Conservation (phyloP, 2,329 filamentous ascomycete species). For the Didymella segeticola region DNA sequence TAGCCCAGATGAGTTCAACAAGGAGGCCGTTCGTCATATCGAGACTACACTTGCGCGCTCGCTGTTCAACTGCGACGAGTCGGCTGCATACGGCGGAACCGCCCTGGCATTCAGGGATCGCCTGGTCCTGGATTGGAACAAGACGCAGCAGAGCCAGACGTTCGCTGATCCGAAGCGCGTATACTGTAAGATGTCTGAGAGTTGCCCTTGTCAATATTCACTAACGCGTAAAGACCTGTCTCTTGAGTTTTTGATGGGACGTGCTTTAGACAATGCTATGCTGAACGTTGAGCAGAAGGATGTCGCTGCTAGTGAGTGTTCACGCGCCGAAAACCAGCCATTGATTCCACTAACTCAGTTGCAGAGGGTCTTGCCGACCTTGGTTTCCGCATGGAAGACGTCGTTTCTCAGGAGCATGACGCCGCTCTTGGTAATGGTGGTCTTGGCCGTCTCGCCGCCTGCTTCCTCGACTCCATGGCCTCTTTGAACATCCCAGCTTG, state of each 20-base stretch:
- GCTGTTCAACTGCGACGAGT: constrained; percentile 97
- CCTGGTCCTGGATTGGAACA: constrained; percentile 95
- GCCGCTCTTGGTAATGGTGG: constrained; percentile 96
- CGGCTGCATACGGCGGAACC: constrained; percentile 87
- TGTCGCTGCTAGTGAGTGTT: constrained; percentile 72
- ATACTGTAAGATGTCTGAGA: constrained; percentile 69
- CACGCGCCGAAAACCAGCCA: background rate
- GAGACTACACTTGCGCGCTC: constrained; percentile 96
- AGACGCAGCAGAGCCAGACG: constrained; percentile 95
- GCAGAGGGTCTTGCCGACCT: constrained; percentile 84
- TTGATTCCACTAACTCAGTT: constrained; percentile 21
- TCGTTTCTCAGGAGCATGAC: constrained; percentile 94
- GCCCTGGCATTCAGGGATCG: constrained; percentile 92
- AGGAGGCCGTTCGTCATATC: constrained; percentile 88
- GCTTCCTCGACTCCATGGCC: constrained; percentile 95
- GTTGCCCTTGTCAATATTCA: background rate
- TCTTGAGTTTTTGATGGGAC: constrained; percentile 96
- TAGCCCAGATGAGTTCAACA: constrained; percentile 80
- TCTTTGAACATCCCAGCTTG: constrained; percentile 95
- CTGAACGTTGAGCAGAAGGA: constrained; percentile 91
- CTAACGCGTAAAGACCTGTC: constrained; percentile 70
- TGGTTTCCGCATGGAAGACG: constrained; percentile 95
- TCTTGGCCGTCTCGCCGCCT: constrained; percentile 91
- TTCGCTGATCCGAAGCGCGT: constrained; percentile 89
- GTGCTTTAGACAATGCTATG: constrained; percentile 97